Base-by-base conservation (phyloP, 495 filamentous ascomycete genomes). In the Amorphotheca resinae region DNA sequence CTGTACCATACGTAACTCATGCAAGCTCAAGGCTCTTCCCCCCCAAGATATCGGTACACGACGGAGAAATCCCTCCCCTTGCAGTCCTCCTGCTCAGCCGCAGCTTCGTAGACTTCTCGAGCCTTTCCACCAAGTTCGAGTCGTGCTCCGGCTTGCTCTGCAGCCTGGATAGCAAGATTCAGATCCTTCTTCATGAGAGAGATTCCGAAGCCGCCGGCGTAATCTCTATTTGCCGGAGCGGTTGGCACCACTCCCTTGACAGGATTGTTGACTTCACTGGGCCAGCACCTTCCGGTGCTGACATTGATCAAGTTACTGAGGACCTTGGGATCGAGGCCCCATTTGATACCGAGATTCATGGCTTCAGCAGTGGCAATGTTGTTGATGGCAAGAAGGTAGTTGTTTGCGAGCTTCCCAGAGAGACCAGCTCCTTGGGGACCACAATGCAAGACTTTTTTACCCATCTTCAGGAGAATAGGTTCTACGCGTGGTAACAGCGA, bases 361-460 rank as follows among this genome's bases (percentile, higher is more conserved):
- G 85, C 88, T 61, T 95, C 88, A 0, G 83, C 81, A 0, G 84
- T 87, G 1, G 84, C 88, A 50, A 95, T 88, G 55, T 94, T 95
- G 59, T 84, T 88, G 44, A 95, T 78, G 1, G 86, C 85, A 9
- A 95, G 68, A 30, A 94, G 76, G 57, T 94, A 94, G 55, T 95
- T 95, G 60, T 95, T 95, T 21, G 87, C 84, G 6, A 95, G 69
- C 59, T 95, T 95, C 9, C 77, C 86, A 2, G 81, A 78, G 0
- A 95, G 68, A 2, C 88, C 88, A 14, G 81, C 68, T 2, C 85
- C 85, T 34, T 87, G 86, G 0, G 68, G 67, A 0, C 88, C 88
- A 47, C 87, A 79, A 54, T 93, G 87, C 50, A 88, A 64, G 6
- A 84, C 75, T 15, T 78, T 79, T 51, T 79, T 78, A 12, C 88